Evolutionary conservation across 2,329 filamentous ascomycete genomes (phyloP), one percentile per base, ranked within the genome.

Genomic region (Ophiostoma fasciatum): DNA sequence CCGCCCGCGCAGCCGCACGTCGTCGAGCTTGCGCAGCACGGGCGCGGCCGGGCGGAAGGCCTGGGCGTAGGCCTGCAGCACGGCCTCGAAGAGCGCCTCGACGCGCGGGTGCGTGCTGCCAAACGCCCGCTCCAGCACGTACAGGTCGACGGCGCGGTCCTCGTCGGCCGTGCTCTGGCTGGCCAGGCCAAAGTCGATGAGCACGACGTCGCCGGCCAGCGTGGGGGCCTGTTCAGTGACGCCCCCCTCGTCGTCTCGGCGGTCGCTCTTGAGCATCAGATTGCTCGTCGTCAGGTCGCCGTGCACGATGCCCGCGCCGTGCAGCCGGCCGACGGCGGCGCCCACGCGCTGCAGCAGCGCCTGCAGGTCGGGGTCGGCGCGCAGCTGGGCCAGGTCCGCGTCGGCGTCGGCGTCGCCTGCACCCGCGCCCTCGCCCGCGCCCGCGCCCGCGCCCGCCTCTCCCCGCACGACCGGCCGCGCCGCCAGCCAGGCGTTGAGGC

Each of bases 251-350:
- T 45, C 28, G 10, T 40, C 38, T 6, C 40, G 40, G 14, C 41
- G 29, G 35, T 15, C 51, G 12, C 65, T 63, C 41, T 72, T 56
- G 46, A 96, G 54, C 78, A 98, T 94, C 61, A 98, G 68, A 59
- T 98, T 98, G 60, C 87, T 94, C 44, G 87, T 98, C 42, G 90
- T 98, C 60, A 98, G 59, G 61, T 98, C 90, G 28, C 90, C 90
- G 61, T 98, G 90, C 40, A 94, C 76, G 38, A 96, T 72, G 13
- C 88, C 88, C n/a, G 75, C 68, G 37, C 68, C 70, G 63, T 98
- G 90, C 63, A 98, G 62, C 37, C 56, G 67, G 7, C 81, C 85
- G 13, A 94, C 71, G 3, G 77, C 75, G 5, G 54, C 51, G 1
- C 83, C 87, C 41, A 94, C 74, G 44, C 71, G 65, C 31, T 64